Base-by-base conservation (phyloP, 441 rosid species). In the Populus hybrid region DNA sequence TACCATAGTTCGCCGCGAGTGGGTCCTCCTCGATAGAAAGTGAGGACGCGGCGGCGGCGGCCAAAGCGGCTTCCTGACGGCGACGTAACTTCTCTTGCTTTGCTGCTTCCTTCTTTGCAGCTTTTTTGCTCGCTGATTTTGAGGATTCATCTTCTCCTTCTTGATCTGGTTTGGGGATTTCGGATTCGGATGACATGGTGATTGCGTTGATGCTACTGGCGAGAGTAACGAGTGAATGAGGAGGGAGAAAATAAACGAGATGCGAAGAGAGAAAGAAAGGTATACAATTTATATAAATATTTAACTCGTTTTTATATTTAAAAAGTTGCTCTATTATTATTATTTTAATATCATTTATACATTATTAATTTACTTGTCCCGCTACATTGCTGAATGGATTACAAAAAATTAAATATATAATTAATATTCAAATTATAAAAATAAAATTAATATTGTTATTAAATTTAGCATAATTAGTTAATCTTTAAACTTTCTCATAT, bases 41-140 rank as follows among this genome's bases (percentile, higher is more conserved):
- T 3, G 90, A 73, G 0, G 93, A 74, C n/a, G 86, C 75, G 11
- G 84, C 67, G 3, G 86, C 57, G 2, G 57, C 20, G 11, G 53
- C 18, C 20, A 40, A 80, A 4, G 85, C 85, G 4, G 82, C 89
- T 65, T 90, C 95, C 80, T 86, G 89, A 40, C 89, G 90, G 80
- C 94, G 97, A 8, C 95, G 96, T 12, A 86, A 57, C 86, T 93
- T 95, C 82, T 92, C 98, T 66, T 77, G 88, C 86, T 90, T 95
- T 70, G 92, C 93, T 0, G 97, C 97, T 83, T 90, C 97, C 80
- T 94, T 94, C 85, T 93, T 94, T 9, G 98, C 90, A 1, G 94
- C 95, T 74, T 93, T 93, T 82, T 92, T 93, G 87, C 97, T 93
- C 23, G 83, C 50, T 28, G 85, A 38, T 72, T 84, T 82, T 34